Conservation (phyloP, 441 rosid genomes). For the Erodium texanum region DNA sequence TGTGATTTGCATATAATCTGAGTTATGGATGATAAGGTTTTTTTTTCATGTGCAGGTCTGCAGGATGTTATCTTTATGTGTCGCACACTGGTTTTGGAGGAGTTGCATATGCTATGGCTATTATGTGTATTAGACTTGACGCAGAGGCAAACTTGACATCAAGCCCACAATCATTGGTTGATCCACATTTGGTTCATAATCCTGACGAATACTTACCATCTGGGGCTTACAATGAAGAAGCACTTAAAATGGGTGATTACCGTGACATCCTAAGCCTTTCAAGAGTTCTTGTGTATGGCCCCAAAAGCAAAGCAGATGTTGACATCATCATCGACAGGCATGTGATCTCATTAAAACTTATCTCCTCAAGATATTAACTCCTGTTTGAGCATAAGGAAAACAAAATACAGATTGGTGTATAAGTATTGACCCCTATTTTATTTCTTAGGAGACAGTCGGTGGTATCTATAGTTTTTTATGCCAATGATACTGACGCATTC, state of each 20-base stretch:
- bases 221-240: constrained; percentile 62
- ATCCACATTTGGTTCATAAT: constrained; percentile 24
- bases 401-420: too few species aligned
- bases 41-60: constrained; percentile 29
- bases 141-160: constrained; percentile 39
- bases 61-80: constrained; percentile 75
- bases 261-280: constrained; percentile 92
- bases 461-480: not conserved
- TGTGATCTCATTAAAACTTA: constrained; percentile 2
- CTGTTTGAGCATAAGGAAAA: not conserved
- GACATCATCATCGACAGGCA: constrained; percentile 70
- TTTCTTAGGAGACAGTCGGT: too few species aligned
- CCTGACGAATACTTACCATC: constrained; percentile 38
- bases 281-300: constrained; percentile 88
- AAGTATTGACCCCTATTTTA: not conserved
- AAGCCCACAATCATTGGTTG: constrained; percentile 24
- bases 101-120: constrained; percentile 89
- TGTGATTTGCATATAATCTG: not conserved
- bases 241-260: constrained; percentile 83
- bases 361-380: not conserved
- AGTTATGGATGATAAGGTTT: not conserved
- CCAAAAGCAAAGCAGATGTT: constrained; percentile 88
- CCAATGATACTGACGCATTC: constrained; percentile 21
- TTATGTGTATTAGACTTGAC: constrained; percentile 65
- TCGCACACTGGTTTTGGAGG: constrained; percentile 97